Evolutionary conservation across 306 rosid genomes (phyloP), one percentile per base, ranked within the genome.

Genomic region (Prunus armeniaca): DNA sequence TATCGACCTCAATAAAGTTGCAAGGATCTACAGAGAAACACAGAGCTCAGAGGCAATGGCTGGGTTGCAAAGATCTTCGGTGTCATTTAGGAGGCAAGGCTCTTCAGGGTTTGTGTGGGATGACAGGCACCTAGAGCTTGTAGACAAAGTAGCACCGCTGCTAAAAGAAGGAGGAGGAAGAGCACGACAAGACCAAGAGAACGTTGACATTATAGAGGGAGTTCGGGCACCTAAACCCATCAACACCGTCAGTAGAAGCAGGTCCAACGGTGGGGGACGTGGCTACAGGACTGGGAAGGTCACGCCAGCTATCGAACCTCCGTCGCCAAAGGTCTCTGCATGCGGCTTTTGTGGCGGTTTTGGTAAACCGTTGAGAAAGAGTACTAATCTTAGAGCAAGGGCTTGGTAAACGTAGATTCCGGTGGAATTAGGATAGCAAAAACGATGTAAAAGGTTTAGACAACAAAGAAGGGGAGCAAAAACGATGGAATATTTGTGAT

Each of bases 101-200:
- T 93, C 98, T 4, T 93, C 98, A 1, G 98, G 98, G 4, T 76
- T 87, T 22, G 89, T 93, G 25, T 93, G 95, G 92, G 98, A 93
- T 22, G 96, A 93, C n/a, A 89, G 68, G 28, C 66, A 83, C 68
- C 2, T 91, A 15, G 93, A 89, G 76, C 67, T 93, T 3, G 78
- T 79, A 67, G 10, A n/a, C 67, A 80, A 19, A 69, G 75, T 7
- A 38, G 43, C 43, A 38, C 43, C 43, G 43, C 43, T 38, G 11
- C 78, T 73, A n/a, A 81, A 83, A 18, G 54, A 30, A 13, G 46
- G 45, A 19, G 79, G 60, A 62, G 61, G 56, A 57, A 68, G 34
- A 25, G 77, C n/a, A 9, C 73, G 45, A 27, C 51, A 19, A 22
- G 71, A 32, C 60, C 69, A 9, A n/a, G 81, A 75, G 22, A 81